Conservation (phyloP, 495 filamentous ascomycete species). For the Cercophora samala region DNA sequence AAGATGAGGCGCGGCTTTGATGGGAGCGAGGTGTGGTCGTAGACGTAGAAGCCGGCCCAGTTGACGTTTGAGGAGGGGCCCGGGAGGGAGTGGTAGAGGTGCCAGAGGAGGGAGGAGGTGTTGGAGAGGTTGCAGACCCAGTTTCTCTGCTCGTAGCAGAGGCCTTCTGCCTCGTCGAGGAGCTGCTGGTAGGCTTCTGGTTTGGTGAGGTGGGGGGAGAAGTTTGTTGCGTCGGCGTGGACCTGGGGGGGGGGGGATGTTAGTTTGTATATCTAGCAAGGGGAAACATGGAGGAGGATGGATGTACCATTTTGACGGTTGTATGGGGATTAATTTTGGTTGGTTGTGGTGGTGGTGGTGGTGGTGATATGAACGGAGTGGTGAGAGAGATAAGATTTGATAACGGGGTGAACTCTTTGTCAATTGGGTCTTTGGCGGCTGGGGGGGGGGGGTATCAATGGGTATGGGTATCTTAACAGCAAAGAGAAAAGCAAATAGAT, state of each 20-base stretch:
- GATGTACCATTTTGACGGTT: neutral
- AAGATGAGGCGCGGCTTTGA: slow-evolving; percentile 60
- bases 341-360: neutral
- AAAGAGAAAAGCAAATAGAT: neutral
- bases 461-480: neutral
- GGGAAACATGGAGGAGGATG: too few relatives aligned
- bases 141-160: slow-evolving; percentile 78
- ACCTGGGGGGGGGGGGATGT: too few relatives aligned
- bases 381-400: neutral
- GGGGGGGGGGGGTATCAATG: neutral
- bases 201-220: slow-evolving; percentile 63
- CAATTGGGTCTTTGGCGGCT: too few relatives aligned
- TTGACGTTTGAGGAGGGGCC: slow-evolving; percentile 69
- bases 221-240: slow-evolving; percentile 82
- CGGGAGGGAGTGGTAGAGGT: slow-evolving; percentile 77
- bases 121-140: slow-evolving; percentile 91
- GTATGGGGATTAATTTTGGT: neutral
- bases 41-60: slow-evolving; percentile 89
- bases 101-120: slow-evolving; percentile 78
- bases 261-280: neutral
- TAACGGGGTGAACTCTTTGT: too few relatives aligned
- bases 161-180: slow-evolving; percentile 62
- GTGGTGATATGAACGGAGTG: neutral
- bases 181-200: slow-evolving; percentile 74
- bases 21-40: slow-evolving; percentile 55